A percentile compares a stretch with the other conserved stretches of the same genome.
Conservation (phyloP, 495 filamentous ascomycete species). For the Penicillium subrubescens region DNA sequence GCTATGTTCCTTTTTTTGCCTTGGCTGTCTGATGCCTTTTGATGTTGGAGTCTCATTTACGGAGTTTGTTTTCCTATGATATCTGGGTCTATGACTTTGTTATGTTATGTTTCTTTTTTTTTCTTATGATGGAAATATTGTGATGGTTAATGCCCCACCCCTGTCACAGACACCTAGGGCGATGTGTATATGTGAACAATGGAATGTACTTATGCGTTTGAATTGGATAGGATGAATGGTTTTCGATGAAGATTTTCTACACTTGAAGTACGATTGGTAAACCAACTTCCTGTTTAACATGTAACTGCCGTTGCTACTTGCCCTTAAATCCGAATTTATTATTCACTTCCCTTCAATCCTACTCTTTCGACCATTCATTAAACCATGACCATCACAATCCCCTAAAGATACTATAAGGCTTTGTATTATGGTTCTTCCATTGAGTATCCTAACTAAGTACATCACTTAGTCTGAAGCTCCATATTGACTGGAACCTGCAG, state of each 20-base stretch:
- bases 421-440: no score
- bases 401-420: no score
- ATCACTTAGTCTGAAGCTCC: no score
- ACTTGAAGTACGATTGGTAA: neutral
- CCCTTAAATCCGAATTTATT: no score
- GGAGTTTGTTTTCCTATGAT: slow-evolving; percentile 4
- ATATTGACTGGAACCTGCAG: no score
- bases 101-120: slow-evolving; percentile 8
- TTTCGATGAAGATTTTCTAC: neutral
- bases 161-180: neutral
- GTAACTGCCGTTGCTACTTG: neutral
- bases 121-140: slow-evolving; percentile 24
- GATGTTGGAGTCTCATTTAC: slow-evolving; percentile 6
- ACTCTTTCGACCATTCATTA: neutral
- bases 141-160: neutral
- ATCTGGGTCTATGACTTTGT: slow-evolving; percentile 10
- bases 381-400: no score
- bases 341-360: no score
- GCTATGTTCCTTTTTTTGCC: slow-evolving; percentile 8
- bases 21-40: neutral
- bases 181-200: slow-evolving; percentile 13
- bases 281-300: neutral
- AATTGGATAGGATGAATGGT: neutral
- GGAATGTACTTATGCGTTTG: slow-evolving; percentile 18
- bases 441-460: no score